phyloP scores from a whole-genome alignment of 305 asterid genomes.

The Petunia hybrid region DNA sequence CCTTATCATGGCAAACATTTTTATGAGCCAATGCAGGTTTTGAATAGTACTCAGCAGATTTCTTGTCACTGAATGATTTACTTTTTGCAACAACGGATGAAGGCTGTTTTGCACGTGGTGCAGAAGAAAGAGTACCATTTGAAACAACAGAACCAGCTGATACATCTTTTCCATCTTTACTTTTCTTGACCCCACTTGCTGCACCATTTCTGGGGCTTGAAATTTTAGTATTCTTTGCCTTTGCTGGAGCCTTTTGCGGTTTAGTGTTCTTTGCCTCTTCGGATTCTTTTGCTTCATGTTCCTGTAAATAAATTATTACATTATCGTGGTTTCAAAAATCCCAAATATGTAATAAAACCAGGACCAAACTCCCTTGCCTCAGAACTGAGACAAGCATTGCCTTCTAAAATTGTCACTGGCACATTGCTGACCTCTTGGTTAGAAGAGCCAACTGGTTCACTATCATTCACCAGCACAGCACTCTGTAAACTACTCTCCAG shows the following conservation, averaged over 20 bases:
- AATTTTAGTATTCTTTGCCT: slow-evolving; percentile 54
- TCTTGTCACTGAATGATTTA: slow-evolving; percentile 55
- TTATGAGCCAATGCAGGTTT: slow-evolving; percentile 48
- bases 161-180: slow-evolving; percentile 57
- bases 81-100: slow-evolving; percentile 49
- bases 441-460: slow-evolving; percentile 35
- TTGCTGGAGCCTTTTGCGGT: slow-evolving; percentile 47
- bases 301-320: slow-evolving; percentile 48
- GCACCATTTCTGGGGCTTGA: slow-evolving; percentile 46
- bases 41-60: slow-evolving; percentile 43
- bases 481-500: slow-evolving; percentile 51
- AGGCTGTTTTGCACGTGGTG: slow-evolving; percentile 47
- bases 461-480: slow-evolving; percentile 49
- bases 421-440: slow-evolving; percentile 40
- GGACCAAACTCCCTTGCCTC: slow-evolving; percentile 48
- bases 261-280: slow-evolving; percentile 52
- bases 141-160: slow-evolving; percentile 45
- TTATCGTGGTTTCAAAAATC: neutral
- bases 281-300: slow-evolving; percentile 46
- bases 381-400: slow-evolving; percentile 46
- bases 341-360: neutral
- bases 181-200: slow-evolving; percentile 47
- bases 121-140: slow-evolving; percentile 56
- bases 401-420: slow-evolving; percentile 46
- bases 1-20: slow-evolving; percentile 50